Evolutionary conservation across 2,329 filamentous ascomycete species (phyloP).

Genomic region (Ophiostoma fasciatum): DNA sequence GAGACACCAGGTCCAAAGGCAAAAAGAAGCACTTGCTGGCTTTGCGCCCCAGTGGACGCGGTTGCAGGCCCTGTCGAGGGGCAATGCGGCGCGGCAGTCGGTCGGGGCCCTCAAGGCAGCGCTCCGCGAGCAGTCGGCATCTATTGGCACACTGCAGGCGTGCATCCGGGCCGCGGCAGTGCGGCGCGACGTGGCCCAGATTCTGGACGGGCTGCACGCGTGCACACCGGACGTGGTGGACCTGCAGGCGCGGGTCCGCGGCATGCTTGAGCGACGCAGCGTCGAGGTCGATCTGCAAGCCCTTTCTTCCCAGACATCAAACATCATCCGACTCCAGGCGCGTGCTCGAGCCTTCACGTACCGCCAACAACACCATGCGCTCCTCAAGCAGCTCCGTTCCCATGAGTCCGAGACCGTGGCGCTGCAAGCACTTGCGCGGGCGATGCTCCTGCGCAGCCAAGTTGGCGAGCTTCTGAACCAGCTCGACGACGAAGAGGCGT

Average conservation of each 20-base stretch:
- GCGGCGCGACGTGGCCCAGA: constrained; percentile 32
- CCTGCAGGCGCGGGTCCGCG: constrained; percentile 45
- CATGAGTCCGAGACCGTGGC: constrained; percentile 51
- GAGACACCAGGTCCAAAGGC: constrained; percentile 35
- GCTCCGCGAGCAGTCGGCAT: constrained; percentile 27
- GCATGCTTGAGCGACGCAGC: constrained; percentile 41
- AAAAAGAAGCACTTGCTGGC: constrained; percentile 35
- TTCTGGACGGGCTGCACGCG: constrained; percentile 31
- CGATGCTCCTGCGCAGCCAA: constrained; percentile 60
- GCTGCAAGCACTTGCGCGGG: constrained; percentile 63
- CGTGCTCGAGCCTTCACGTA: constrained; percentile 49
- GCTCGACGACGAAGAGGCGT: constrained; percentile 71
- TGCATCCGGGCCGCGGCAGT: constrained; percentile 40
- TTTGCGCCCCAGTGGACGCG: constrained; percentile 35
- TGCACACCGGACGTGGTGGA: constrained; percentile 31
- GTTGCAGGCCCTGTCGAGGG: constrained; percentile 33
- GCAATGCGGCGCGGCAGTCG: constrained; percentile 30
- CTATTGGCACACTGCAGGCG: constrained; percentile 34
- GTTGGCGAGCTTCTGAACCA: constrained; percentile 62
- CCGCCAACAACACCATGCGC: constrained; percentile 42
- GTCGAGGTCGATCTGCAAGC: constrained; percentile 34
- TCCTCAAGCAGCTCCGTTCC: constrained; percentile 56
- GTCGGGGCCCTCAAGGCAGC: constrained; percentile 32
- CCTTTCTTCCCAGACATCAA: constrained; percentile 41
- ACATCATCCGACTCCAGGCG: constrained; percentile 51